Conservation (phyloP, 139 green algal genomes). For the Microglena sp. region DNA sequence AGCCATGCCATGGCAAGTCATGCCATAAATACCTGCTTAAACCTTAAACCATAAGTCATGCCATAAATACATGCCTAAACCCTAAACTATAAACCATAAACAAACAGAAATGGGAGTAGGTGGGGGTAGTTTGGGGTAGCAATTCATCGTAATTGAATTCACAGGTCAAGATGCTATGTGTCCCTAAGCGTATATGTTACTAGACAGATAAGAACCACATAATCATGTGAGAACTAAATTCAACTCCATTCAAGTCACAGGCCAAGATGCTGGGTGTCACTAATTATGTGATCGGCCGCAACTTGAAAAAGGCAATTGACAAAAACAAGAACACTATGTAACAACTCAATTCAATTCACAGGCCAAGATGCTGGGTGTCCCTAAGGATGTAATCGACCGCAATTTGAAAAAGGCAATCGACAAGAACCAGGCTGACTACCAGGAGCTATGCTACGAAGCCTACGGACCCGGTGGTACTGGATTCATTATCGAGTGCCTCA, state of each 20-base stretch:
- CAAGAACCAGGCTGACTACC: slow-evolving; percentile 64
- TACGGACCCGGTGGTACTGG: slow-evolving; percentile 65
- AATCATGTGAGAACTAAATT: no score
- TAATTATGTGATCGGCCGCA: no score
- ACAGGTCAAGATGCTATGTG: slow-evolving; percentile 13
- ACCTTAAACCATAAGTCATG: no score
- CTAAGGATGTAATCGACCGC: slow-evolving; percentile 83
- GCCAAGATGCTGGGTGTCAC: slow-evolving; percentile 13
- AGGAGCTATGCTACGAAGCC: slow-evolving; percentile 65
- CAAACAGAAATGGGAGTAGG: not conserved
- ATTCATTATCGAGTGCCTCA: slow-evolving; percentile 81
- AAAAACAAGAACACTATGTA: no score
- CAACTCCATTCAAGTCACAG: no score
- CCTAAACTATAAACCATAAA: not conserved
- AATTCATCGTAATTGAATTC: not conserved
- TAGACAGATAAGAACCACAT: no score
- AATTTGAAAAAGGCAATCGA: slow-evolving; percentile 83
- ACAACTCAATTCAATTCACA: no score
- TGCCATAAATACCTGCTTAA: no score
- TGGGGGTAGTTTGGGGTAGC: not conserved
- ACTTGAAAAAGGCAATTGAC: slow-evolving; percentile 84
- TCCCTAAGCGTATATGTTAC: no score
- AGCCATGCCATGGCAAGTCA: no score
- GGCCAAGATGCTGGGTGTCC: slow-evolving; percentile 62
- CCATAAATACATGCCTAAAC: no score